Evolutionary conservation across 2,329 filamentous ascomycete species (phyloP).

Genomic region (Phialophora verrucosa): DNA sequence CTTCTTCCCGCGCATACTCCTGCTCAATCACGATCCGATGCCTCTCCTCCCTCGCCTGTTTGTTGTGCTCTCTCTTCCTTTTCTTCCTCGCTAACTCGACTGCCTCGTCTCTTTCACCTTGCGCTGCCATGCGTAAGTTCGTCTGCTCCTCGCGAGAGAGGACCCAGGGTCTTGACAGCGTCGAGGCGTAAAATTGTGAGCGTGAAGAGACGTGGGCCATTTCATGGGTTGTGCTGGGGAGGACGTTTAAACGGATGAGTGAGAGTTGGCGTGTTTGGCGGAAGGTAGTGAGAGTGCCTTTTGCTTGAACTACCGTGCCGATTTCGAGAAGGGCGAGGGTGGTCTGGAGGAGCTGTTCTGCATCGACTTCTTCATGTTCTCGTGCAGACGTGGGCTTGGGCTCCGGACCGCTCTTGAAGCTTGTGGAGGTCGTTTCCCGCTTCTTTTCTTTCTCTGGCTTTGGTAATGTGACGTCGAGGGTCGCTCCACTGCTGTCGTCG

Average conservation of each 20-base stretch:
- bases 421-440: not conserved
- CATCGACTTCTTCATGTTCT: conserved; percentile 9
- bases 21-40: conserved; percentile 41
- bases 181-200: conserved; percentile 55
- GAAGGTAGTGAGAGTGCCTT: conserved; percentile 62
- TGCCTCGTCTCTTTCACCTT: conserved; percentile 48
- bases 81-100: conserved; percentile 45
- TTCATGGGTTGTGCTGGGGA: conserved; percentile 62
- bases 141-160: conserved; percentile 53
- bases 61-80: conserved; percentile 39
- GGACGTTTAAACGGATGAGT: conserved; percentile 57
- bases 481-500: conserved; percentile 66
- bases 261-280: conserved; percentile 59
- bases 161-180: conserved; percentile 61
- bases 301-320: conserved; percentile 61
- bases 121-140: conserved; percentile 49
- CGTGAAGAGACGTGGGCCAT: conserved; percentile 59
- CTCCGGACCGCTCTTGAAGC: not conserved
- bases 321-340: conserved; percentile 53
- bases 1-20: conserved; percentile 50
- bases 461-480: conserved; percentile 60
- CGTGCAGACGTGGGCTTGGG: conserved; percentile 36
- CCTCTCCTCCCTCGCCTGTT: conserved; percentile 50
- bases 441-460: conserved; percentile 42
- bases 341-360: conserved; percentile 22